A percentile compares a stretch with the other conserved stretches of the same genome.
Conservation (phyloP, 768 basidiomycete genomes). For the Termitomyces titanicus region DNA sequence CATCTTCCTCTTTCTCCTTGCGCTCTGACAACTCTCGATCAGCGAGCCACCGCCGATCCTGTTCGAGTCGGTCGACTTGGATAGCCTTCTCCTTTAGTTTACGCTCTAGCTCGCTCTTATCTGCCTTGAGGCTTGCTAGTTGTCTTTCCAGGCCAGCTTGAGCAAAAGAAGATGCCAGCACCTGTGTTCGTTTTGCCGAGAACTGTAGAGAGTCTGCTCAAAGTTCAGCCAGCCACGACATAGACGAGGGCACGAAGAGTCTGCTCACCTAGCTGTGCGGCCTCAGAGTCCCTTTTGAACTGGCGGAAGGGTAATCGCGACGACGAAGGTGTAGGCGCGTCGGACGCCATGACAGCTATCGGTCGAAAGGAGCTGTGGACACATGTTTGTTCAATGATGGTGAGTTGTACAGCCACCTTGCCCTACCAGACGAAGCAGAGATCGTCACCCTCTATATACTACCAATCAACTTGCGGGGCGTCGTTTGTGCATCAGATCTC, state of each 20-base stretch:
- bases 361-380: background rate
- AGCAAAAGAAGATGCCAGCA: constrained; percentile 57
- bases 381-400: constrained; percentile 1
- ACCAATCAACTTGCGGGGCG: too few relatives aligned
- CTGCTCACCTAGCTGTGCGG: constrained; percentile 5
- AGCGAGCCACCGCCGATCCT: constrained; percentile 64
- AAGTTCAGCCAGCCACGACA: background rate
- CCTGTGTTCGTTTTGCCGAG: constrained; percentile 58
- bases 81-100: constrained; percentile 65
- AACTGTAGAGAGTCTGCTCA: constrained; percentile 60
- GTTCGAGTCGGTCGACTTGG: constrained; percentile 61
- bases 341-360: background rate
- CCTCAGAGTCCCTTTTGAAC: constrained; percentile 2
- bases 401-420: too few relatives aligned
- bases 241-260: too few relatives aligned
- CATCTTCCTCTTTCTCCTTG: constrained; percentile 61
- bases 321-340: constrained; percentile 4
- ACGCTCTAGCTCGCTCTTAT: constrained; percentile 62
- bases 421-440: too few relatives aligned
- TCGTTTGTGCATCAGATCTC: too few relatives aligned
- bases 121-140: constrained; percentile 55
- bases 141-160: constrained; percentile 68
- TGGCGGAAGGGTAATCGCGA: background rate
- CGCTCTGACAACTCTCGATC: constrained; percentile 68
- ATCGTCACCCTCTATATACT: too few relatives aligned